phyloP scores from a whole-genome alignment of 106 monocot genomes.

The Acorus gramineus region DNA sequence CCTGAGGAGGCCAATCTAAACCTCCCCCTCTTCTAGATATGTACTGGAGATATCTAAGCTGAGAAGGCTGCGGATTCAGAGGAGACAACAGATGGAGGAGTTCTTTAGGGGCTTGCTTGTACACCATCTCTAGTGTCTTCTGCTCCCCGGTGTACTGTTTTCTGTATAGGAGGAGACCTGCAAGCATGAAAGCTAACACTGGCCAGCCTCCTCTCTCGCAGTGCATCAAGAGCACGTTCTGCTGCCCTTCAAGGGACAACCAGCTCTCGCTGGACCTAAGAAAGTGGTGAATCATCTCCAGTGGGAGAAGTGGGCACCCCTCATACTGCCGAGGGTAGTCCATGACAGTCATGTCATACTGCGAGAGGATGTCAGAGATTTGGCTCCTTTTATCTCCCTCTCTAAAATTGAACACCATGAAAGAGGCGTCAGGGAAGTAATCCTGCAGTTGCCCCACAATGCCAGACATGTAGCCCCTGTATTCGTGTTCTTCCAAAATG shows the following conservation, averaged over 20 bases:
- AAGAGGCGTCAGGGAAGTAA: slow-evolving; percentile 61
- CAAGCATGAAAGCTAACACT: slow-evolving; percentile 88
- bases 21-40: slow-evolving; percentile 32
- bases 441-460: slow-evolving; percentile 63
- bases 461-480: slow-evolving; percentile 48
- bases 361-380: slow-evolving; percentile 42
- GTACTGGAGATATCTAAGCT: slow-evolving; percentile 88
- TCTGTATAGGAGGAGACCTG: slow-evolving; percentile 70
- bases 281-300: slow-evolving; percentile 67
- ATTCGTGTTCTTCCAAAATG: slow-evolving; percentile 52
- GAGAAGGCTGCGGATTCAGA: slow-evolving; percentile 70
- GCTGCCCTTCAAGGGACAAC: slow-evolving; percentile 53
- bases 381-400: slow-evolving; percentile 37
- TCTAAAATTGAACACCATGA: slow-evolving; percentile 72
- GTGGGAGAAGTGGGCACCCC: slow-evolving; percentile 75
- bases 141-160: slow-evolving; percentile 73
- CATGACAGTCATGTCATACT: slow-evolving; percentile 46
- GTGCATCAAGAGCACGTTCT: slow-evolving; percentile 85
- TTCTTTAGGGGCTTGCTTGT: slow-evolving; percentile 81
- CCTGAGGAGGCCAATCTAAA: slow-evolving; percentile 29
- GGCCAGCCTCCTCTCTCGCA: slow-evolving; percentile 97
- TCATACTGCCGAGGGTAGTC: slow-evolving; percentile 64
- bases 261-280: slow-evolving; percentile 70
- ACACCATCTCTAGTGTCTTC: slow-evolving; percentile 82
- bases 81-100: slow-evolving; percentile 44